phyloP scores from a whole-genome alignment of 2,329 filamentous ascomycete genomes.

The Arthrobotrys megalospora region DNA sequence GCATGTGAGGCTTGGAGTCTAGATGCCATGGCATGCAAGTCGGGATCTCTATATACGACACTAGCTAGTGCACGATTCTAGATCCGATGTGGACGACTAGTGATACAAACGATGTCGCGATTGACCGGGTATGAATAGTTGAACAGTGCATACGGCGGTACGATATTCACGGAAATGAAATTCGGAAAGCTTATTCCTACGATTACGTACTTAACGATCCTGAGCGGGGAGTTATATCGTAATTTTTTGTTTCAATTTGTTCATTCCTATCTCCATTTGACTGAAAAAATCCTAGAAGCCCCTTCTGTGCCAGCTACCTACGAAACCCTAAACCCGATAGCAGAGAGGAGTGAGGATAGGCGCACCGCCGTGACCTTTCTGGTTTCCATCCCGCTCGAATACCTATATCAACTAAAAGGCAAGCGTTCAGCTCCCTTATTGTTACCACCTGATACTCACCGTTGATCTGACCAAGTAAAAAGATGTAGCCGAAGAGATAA shows the following conservation, averaged over 20 bases:
- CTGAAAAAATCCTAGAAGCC: not conserved
- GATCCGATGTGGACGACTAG: not conserved
- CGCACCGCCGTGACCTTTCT: not conserved
- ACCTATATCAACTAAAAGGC: not conserved
- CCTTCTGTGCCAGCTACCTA: not conserved
- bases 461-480: not conserved
- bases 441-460: not conserved
- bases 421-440: slow-evolving; percentile 2
- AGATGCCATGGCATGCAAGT: slow-evolving; percentile 13
- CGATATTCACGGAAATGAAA: too few species aligned
- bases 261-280: slow-evolving; percentile 16
- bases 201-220: too few species aligned
- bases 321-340: not conserved
- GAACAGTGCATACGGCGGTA: too few species aligned
- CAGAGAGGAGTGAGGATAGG: not conserved
- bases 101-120: not conserved
- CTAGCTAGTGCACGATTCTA: not conserved
- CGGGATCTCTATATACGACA: not conserved
- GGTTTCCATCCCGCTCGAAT: not conserved
- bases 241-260: slow-evolving; percentile 21
- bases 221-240: not conserved
- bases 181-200: too few species aligned
- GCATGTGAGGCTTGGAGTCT: slow-evolving; percentile 22
- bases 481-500: not conserved
- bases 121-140: not conserved